Evolutionary conservation across 192 early-diverging fungal genomes (phyloP), one percentile per base, ranked within the genome.

Genomic region (Coemansia sp.): DNA sequence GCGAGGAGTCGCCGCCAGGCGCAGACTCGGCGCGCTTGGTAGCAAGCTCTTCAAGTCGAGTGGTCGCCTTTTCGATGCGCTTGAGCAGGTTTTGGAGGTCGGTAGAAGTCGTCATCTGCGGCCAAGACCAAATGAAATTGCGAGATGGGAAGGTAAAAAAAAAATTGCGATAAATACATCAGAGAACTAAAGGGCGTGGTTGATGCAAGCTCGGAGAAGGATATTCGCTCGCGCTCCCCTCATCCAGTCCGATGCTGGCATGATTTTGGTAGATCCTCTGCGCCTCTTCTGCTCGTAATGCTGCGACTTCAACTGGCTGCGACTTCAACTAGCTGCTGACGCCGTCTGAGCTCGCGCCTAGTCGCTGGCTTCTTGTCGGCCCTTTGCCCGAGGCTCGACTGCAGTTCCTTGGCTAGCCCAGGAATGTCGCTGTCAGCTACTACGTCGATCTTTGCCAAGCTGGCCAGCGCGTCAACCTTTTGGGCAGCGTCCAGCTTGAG

Each of bases 41-140:
- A 15, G 94, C 88, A 37, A 96, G 67, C 74, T 93, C 92, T 63
- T 99, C 97, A 25, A 99, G 86, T 41, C 94, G 91, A 9, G 88
- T 82, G 14, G 96, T 96, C 58, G 95, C 96, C 22, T 90, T 86
- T 81, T 99, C 97, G 35, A 99, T 85, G 31, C 97, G 89, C 85
- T 90, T 94, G 60, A 98, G 82, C 53, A 99, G 88, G 41, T 84
- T 84, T 11, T 71, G 65, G 20, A 85, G 61, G 80, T 83, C 76
- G 45, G 24, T 77, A 35, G 80, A 58, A 54, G 38, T 69, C 17
- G 79, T 68, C 79, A 82, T 82, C 79, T 72, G 62, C 14, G 8
- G 54, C 35, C 31, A 19, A 7, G 8, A 27, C 29, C 17, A 10
- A 11, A 31, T 57, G 20, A 25, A 60, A 40, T 59, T 15, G 45